Conservation (phyloP, 441 rosid genomes). For the Gossypium laxum region DNA sequence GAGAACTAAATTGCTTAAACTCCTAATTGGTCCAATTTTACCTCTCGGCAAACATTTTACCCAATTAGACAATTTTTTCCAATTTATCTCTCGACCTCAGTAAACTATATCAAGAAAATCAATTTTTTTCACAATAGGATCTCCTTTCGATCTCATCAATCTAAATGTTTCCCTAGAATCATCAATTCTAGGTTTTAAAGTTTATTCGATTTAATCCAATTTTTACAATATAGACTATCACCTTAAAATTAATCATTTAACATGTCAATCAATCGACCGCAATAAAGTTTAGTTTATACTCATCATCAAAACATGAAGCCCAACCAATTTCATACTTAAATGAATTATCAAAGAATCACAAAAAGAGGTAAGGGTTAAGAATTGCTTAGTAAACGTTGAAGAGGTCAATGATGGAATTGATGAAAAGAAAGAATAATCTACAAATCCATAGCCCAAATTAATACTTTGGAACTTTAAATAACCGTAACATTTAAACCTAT, state of each 20-base stretch:
- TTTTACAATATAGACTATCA: too few species aligned
- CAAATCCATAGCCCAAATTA: background rate
- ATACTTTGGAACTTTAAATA: too few species aligned
- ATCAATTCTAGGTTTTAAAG: background rate
- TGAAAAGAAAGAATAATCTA: background rate
- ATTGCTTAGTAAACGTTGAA: background rate
- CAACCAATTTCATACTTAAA: background rate
- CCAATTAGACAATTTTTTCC: background rate
- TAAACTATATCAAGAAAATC: background rate
- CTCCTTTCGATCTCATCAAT: background rate
- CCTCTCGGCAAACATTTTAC: too few species aligned
- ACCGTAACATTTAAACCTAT: too few species aligned
- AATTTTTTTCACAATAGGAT: background rate
- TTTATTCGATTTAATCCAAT: too few species aligned
- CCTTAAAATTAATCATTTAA: too few species aligned
- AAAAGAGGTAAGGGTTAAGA: background rate
- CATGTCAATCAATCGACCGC: background rate
- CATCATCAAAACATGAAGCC: background rate
- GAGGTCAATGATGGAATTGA: background rate
- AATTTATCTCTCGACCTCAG: background rate
- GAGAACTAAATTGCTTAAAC: too few species aligned
- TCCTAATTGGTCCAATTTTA: too few species aligned
- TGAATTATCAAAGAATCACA: too few species aligned
- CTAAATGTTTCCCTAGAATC: background rate
- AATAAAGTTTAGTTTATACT: too few species aligned